Evolutionary conservation across 1,284 basidiomycete genomes (phyloP), one percentile per base, ranked within the genome.

Genomic region (Cryptococcus sp.): DNA sequence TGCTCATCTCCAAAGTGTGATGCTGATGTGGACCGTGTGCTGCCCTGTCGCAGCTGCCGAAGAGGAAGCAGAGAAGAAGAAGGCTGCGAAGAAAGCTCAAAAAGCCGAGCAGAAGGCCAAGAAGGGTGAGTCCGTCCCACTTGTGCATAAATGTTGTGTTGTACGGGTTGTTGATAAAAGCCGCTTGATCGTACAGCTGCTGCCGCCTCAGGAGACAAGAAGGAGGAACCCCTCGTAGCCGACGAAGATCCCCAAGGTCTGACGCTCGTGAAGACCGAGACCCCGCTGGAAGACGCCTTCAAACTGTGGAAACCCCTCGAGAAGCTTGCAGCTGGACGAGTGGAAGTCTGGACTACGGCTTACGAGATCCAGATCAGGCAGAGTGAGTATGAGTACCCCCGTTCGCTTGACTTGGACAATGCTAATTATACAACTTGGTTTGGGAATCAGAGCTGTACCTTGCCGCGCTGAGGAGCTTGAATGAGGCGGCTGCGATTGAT

Each of bases 101-200:
- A 93, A 92, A 78, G 94, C 91, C 72, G 91, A 90, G 31, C 90
- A 90, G 76, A 94, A 93, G 74, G 91, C 82, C 17, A 87, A 88
- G 72, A 89, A 84, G 73, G 80, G 83, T 84, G 55, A 25, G 73
- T 64, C 16, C 39, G 23, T n/a, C 50, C 11, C 27, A 25, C 4
- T 8, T 35, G 8, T 35, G 31, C 31, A 35, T 35, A 8, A 35
- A 35, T 31, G 31, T 4, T 8, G 31, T 35, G 31, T 10, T 35
- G 25, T 25, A 3, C 25, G 25, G 3, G 25, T 35, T 13, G 31
- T 35, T 13, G 31, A 35, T 35, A 3, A 10, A 2, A 35, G 5
- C 31, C 8, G 31, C 8, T 35, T 13, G n/a, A n/a, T 35, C 31
- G 7, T 23, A 41, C 58, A 54, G 61, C 78, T 50, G 69, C 80